phyloP scores from a whole-genome alignment of 2,329 filamentous ascomycete species.

The Septoria petroselini region DNA sequence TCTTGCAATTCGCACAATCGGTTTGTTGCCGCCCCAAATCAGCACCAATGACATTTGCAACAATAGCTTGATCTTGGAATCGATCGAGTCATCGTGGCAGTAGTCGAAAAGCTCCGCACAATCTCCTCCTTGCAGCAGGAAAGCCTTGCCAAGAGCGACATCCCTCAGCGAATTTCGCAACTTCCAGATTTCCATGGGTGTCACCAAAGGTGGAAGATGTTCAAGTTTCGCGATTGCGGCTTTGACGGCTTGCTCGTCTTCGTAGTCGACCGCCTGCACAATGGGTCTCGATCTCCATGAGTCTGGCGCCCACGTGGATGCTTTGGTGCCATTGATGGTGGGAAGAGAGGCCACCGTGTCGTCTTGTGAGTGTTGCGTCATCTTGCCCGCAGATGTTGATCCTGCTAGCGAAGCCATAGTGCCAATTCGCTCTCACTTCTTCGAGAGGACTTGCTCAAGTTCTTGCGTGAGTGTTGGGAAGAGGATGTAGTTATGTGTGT shows the following conservation, averaged over 20 bases:
- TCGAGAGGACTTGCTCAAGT: no score
- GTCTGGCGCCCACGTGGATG: constrained; percentile 54
- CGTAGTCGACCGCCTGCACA: constrained; percentile 71
- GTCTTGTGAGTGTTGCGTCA: constrained; percentile 1
- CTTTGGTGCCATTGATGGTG: constrained; percentile 5
- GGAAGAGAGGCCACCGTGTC: neutral
- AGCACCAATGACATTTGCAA: constrained; percentile 96
- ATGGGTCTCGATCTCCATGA: constrained; percentile 78
- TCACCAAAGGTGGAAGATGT: constrained; percentile 72
- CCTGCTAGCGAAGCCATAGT: constrained; percentile 4
- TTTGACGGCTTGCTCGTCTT: constrained; percentile 58
- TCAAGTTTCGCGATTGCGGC: constrained; percentile 63
- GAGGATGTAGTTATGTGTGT: no score
- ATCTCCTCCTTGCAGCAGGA: constrained; percentile 92
- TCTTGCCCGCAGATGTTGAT: constrained; percentile 1
- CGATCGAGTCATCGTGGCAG: constrained; percentile 82
- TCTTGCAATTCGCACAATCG: constrained; percentile 87
- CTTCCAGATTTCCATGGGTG: constrained; percentile 73
- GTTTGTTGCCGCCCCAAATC: constrained; percentile 79
- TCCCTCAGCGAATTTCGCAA: constrained; percentile 76
- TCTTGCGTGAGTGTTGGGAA: no score
- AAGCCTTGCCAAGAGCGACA: constrained; percentile 85
- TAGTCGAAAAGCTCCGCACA: constrained; percentile 98
- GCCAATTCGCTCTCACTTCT: no score
- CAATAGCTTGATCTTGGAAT: constrained; percentile 93